Conservation (phyloP, 805 yeast genomes). For the Kazachstania viticola region DNA sequence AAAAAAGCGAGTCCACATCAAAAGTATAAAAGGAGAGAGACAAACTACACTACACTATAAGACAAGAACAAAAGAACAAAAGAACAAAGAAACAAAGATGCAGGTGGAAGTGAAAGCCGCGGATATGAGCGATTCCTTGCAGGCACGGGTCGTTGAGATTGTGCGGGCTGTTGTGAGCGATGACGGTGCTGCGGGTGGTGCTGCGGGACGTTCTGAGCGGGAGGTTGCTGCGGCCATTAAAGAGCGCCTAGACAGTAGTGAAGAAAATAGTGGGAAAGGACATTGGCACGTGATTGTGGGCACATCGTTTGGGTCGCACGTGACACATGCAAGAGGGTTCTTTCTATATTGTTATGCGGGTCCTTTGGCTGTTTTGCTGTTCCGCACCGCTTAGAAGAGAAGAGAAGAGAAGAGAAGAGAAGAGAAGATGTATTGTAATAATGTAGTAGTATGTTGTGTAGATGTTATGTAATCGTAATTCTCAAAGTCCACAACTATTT, state of each 20-base stretch:
- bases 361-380: slow-evolving; percentile 53
- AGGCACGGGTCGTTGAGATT: slow-evolving; percentile 17
- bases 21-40: too few relatives aligned
- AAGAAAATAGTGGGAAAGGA: slow-evolving; percentile 52
- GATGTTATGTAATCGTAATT: too few relatives aligned
- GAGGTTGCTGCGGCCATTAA: too few relatives aligned
- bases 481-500: too few relatives aligned
- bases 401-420: background rate
- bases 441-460: too few relatives aligned
- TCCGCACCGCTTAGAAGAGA: slow-evolving; percentile 44
- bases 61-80: too few relatives aligned
- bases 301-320: slow-evolving; percentile 66
- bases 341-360: slow-evolving; percentile 65
- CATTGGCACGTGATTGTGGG: slow-evolving; percentile 79
- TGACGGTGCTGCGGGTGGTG: slow-evolving; percentile 31
- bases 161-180: slow-evolving; percentile 15
- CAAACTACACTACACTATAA: too few relatives aligned
- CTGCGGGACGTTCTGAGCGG: too few relatives aligned
- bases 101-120: background rate
- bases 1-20: too few relatives aligned
- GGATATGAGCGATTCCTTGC: slow-evolving; percentile 18
- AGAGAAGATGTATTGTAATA: background rate
- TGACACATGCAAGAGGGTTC: slow-evolving; percentile 66
- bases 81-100: too few relatives aligned
- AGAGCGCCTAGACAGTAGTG: too few relatives aligned